Evolutionary conservation across 2,329 filamentous ascomycete genomes (phyloP), one percentile per base, ranked within the genome.

Genomic region (Pyrenochaeta sp.): DNA sequence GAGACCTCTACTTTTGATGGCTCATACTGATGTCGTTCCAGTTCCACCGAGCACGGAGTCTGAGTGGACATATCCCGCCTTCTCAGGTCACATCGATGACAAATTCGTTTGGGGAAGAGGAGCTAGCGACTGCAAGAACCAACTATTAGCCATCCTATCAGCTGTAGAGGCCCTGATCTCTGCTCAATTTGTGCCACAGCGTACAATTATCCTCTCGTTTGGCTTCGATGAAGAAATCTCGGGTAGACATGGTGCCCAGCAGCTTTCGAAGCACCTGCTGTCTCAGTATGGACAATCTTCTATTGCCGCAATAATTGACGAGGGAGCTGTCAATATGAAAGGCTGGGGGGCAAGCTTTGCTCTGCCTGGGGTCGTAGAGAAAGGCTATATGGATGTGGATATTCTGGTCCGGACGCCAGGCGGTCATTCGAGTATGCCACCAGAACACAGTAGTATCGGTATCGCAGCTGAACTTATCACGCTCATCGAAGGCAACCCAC

Each of bases 381-480:
- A 87, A 67, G 84, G 83, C 1, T 78, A 80, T 48, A 63, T 82
- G n/a, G 80, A 86, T 51, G 75, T 86, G 0, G 71, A 78, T 36
- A 75, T 86, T 47, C 77, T 78, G 2, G 72, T 87, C n/a, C 75
- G 76, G 7, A 78, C 79, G 60, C 73, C 76, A 0, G 83, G 84
- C 3, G 84, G 84, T 0, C 84, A 87, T 57, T 81, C 80, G 1
- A 83, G 81, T 0, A 75, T 81, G 5, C 84, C 84, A 7, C 80
- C 80, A 11, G 76, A 81, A 1, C 85, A 89, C 66, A 89, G 85
- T 0, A 84, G 83, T 8, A 88, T 89, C 39, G 86, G 87, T 6
- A 85, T 89, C 50, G 75, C 86, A 41, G 77, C 82, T 7, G 83
- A 89, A 60, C 78, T 89, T 23, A 78, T 89, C 45, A 77, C 79